Evolutionary conservation across 2,329 filamentous ascomycete genomes (phyloP).

Genomic region (Microcyclospora tardicrescens): DNA sequence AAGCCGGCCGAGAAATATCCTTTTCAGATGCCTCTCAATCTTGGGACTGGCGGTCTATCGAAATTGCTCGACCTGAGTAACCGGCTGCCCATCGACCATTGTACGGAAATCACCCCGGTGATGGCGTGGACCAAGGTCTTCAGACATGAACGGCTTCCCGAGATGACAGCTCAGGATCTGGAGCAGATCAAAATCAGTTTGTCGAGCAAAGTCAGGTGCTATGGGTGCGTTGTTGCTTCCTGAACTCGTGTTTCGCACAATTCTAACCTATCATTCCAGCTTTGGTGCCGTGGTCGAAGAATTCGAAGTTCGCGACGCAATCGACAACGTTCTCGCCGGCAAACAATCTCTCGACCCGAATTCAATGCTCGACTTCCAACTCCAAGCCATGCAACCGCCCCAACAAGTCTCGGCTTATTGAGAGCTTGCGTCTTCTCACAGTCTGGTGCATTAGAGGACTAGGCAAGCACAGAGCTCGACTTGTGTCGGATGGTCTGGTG

Average conservation of each 20-base stretch:
- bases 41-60: conserved; percentile 61
- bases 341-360: not conserved
- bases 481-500: too few relatives aligned
- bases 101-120: conserved; percentile 85
- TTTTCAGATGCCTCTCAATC: conserved; percentile 60
- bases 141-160: conserved; percentile 53
- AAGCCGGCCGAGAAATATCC: conserved; percentile 45
- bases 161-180: conserved; percentile 57
- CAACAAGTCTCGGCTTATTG: too few relatives aligned
- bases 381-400: too few relatives aligned
- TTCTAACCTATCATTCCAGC: conserved; percentile 20
- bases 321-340: conserved; percentile 54
- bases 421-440: too few relatives aligned
- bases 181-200: conserved; percentile 60
- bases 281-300: conserved; percentile 60
- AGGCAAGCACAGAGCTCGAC: too few relatives aligned
- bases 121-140: conserved; percentile 83
- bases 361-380: too few relatives aligned
- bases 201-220: conserved; percentile 72
- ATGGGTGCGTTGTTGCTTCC: conserved; percentile 52
- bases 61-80: conserved; percentile 76
- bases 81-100: conserved; percentile 50
- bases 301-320: conserved; percentile 63
- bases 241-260: not conserved
- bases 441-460: too few relatives aligned